Evolutionary conservation across 2,329 filamentous ascomycete genomes (phyloP).

Genomic region (Fusarium torreyae): DNA sequence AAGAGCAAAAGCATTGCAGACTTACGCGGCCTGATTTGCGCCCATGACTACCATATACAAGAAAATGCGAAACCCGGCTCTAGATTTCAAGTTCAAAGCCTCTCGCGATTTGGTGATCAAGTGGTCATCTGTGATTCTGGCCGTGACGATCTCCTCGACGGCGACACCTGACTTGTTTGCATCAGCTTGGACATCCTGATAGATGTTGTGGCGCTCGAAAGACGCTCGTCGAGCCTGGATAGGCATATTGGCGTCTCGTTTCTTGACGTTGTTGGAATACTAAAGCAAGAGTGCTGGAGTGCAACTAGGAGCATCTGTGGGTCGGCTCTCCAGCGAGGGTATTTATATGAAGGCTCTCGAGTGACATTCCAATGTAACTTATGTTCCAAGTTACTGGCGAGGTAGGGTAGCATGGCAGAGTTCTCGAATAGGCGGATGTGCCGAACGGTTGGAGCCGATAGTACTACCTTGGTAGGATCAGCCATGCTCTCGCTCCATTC

Average conservation of each 20-base stretch:
- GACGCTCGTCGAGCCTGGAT: slow-evolving; percentile 12
- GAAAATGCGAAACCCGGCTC: slow-evolving; percentile 38
- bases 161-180: slow-evolving; percentile 41
- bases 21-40: slow-evolving; percentile 29
- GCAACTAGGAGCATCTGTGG: neutral
- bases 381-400: neutral
- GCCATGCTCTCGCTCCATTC: neutral
- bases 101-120: slow-evolving; percentile 38
- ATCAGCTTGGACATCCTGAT: slow-evolving; percentile 41
- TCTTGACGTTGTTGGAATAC: neutral
- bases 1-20: too few species aligned
- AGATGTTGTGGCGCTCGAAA: slow-evolving; percentile 22
- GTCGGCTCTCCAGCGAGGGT: neutral
- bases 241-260: neutral
- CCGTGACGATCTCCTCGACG: slow-evolving; percentile 43
- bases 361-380: slow-evolving; percentile 4
- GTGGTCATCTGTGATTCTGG: slow-evolving; percentile 43
- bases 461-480: slow-evolving; percentile 2
- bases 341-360: slow-evolving; percentile 5
- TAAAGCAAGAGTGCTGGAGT: neutral
- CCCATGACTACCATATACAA: slow-evolving; percentile 41
- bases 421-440: neutral
- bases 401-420: neutral
- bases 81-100: slow-evolving; percentile 37
- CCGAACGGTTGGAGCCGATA: neutral